phyloP scores from a whole-genome alignment of 129 eudicot genomes.

The Oenanthe sinensis region DNA sequence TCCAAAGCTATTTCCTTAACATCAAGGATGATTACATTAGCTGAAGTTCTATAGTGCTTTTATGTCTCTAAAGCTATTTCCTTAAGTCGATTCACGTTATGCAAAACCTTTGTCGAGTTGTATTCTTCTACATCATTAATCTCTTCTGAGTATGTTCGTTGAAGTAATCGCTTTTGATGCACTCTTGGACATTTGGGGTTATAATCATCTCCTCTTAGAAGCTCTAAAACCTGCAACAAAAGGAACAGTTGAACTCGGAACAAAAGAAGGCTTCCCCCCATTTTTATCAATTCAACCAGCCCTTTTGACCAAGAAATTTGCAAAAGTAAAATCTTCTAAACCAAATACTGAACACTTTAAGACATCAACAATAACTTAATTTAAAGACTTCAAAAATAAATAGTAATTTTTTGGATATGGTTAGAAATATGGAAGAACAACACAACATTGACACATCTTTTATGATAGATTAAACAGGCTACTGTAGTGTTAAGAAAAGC shows the following conservation, averaged over 20 bases:
- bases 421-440: too few species aligned
- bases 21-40: background rate
- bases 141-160: constrained; percentile 77
- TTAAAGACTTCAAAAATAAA: background rate
- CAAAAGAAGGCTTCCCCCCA: background rate
- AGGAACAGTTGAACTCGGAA: background rate
- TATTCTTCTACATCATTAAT: constrained; percentile 58
- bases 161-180: constrained; percentile 33
- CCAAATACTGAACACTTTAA: background rate
- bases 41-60: background rate
- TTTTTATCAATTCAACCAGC: background rate
- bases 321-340: background rate
- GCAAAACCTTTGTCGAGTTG: constrained; percentile 52
- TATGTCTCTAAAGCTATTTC: constrained; percentile 22
- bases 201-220: constrained; percentile 40
- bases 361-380: background rate
- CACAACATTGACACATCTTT: background rate
- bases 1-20: constrained; percentile 12
- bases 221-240: constrained; percentile 40
- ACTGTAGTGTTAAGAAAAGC: too few species aligned
- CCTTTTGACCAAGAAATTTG: background rate
- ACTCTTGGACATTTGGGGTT: constrained; percentile 24
- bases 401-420: too few species aligned
- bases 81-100: constrained; percentile 22
- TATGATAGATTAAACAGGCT: background rate